Conservation (phyloP, 2,329 filamentous ascomycete species). For the Beauveria sp. region DNA sequence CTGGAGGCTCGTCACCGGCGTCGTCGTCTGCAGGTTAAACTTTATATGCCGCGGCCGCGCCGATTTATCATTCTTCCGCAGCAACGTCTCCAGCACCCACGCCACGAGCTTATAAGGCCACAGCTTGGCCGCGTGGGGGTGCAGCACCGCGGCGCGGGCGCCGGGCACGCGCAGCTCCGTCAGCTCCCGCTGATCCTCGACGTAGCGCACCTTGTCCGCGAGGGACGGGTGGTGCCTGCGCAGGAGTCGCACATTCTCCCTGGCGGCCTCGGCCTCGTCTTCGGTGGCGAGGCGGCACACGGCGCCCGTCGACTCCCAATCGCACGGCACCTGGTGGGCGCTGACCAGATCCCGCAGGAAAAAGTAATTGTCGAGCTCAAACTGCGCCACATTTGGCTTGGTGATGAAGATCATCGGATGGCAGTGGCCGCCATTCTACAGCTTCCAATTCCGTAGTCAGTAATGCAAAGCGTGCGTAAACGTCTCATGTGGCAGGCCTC, state of each 20-base stretch:
- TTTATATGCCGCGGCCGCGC: conserved; percentile 6
- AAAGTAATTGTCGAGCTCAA: conserved; percentile 63
- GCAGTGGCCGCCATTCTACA: conserved; percentile 63
- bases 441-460: no score
- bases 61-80: conserved; percentile 26
- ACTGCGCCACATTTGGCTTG: conserved; percentile 54
- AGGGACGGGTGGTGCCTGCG: conserved; percentile 48
- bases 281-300: conserved; percentile 56
- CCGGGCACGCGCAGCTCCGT: conserved; percentile 44
- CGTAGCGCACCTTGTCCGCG: conserved; percentile 36
- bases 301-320: conserved; percentile 57
- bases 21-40: conserved; percentile 70
- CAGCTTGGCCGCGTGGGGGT: conserved; percentile 56
- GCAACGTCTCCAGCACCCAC: conserved; percentile 57
- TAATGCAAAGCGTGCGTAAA: no score
- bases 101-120: conserved; percentile 83
- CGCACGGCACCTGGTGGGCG: conserved; percentile 54
- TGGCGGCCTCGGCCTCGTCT: conserved; percentile 45
- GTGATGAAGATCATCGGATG: conserved; percentile 61
- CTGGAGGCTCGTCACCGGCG: conserved; percentile 50
- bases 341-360: conserved; percentile 51
- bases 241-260: conserved; percentile 43
- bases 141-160: conserved; percentile 57
- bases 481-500: no score
- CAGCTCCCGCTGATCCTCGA: conserved; percentile 33